These are phyloP conservation scores for Mucor plumbeus DNA, from an alignment of 371 early-diverging fungal genomes.

Conservation along the genomic window DNA sequence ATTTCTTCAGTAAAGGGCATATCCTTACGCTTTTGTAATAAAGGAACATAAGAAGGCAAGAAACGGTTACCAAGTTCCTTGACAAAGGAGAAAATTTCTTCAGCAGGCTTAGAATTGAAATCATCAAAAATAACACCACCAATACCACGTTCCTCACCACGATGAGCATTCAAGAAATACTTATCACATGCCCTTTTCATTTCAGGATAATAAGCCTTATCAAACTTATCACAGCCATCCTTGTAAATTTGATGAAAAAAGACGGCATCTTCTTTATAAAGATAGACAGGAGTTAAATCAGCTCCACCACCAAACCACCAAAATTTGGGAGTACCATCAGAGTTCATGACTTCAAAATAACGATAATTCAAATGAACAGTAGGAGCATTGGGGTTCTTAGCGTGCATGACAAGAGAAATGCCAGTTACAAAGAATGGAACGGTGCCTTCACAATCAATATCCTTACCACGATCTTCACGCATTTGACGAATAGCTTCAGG, in stretches of 20 bases:
- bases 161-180: constrained; percentile 81
- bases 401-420: constrained; percentile 92
- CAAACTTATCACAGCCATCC: constrained; percentile 78
- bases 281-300: constrained; percentile 82
- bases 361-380: constrained; percentile 97
- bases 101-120: constrained; percentile 68
- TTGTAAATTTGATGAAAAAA: constrained; percentile 84
- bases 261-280: constrained; percentile 79
- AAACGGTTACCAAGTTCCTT: constrained; percentile 76
- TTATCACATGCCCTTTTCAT: constrained; percentile 89
- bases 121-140: constrained; percentile 93
- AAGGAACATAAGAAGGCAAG: constrained; percentile 77
- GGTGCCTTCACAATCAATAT: constrained; percentile 53
- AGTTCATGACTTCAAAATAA: constrained; percentile 89
- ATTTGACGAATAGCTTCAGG: constrained; percentile 79
- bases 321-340: constrained; percentile 63
- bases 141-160: constrained; percentile 81
- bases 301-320: constrained; percentile 93
- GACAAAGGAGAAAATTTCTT: constrained; percentile 75
- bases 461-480: constrained; percentile 72
- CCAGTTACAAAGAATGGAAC: constrained; percentile 89
- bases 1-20: constrained; percentile 70
- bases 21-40: constrained; percentile 71
- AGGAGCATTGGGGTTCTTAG: constrained; percentile 94
- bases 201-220: constrained; percentile 67